Conservation (phyloP, 164 flowering plant genomes). For the Santalum album region DNA sequence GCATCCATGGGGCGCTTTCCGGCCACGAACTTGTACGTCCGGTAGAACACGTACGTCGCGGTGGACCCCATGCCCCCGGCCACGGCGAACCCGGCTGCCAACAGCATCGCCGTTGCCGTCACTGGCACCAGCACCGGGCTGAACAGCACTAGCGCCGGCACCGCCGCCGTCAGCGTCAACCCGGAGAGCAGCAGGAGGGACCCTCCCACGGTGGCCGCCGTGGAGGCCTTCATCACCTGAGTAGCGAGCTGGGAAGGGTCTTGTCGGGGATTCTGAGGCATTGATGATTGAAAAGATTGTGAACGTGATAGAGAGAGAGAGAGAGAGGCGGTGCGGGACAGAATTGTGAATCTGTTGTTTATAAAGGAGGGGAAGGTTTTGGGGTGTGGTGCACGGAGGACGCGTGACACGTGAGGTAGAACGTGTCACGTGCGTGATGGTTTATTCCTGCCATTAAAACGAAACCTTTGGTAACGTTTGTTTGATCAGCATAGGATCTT, state of each 20-base stretch:
- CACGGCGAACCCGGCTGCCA: slow-evolving; percentile 23
- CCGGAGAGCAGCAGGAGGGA: slow-evolving; percentile 16
- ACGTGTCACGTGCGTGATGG: not conserved
- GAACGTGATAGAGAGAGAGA: too few species aligned
- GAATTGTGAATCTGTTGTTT: not conserved
- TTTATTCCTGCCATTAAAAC: too few species aligned
- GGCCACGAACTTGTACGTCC: slow-evolving; percentile 20
- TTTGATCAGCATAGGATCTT: too few species aligned
- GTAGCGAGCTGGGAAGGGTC: not conserved
- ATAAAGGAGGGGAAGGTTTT: not conserved
- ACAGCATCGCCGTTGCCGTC: slow-evolving; percentile 9
- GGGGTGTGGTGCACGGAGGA: not conserved
- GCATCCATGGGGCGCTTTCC: slow-evolving; percentile 7
- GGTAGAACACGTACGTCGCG: slow-evolving; percentile 16
- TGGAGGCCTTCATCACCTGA: slow-evolving; percentile 21
- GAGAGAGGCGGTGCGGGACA: too few species aligned
- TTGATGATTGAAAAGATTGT: not conserved
- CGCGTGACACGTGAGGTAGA: not conserved
- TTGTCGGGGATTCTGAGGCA: not conserved
- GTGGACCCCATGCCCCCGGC: slow-evolving; percentile 4
- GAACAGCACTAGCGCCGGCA: slow-evolving; percentile 24
- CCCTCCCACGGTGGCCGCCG: slow-evolving; percentile 22
- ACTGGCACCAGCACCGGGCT: slow-evolving; percentile 30
- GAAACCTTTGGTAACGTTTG: too few species aligned
- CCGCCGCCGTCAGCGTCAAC: slow-evolving; percentile 16